Evolutionary conservation across 148 eudicot species (phyloP), one percentile per base, ranked within the genome.

Genomic region (Tetragonia tetragonoides): DNA sequence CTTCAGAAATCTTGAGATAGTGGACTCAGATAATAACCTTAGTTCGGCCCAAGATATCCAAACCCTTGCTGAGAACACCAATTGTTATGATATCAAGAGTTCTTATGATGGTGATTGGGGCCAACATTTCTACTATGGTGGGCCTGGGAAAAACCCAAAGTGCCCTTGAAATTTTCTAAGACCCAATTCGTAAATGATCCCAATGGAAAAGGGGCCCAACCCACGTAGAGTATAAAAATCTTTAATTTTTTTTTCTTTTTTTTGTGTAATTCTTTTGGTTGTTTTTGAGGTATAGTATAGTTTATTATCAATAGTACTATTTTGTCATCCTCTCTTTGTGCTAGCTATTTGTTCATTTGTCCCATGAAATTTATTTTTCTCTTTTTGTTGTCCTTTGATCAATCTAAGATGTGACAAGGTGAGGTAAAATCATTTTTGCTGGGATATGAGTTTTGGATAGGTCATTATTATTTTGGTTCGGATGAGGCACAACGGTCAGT

Each of bases 81-180:
- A 93, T 74, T 96, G 98, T 78, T 96, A 96, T 63, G 81, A 93
- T 66, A 96, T 96, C 77, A 87, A 90, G 78, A 96, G 95, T 67
- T 87, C 87, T 8, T 88, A 83, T 72, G 89, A 86, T 80, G 84
- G 24, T 66, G 87, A 89, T 80, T 96, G 99, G 99, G 99, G 97
- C 46, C 88, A 93, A 5, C 83, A 93, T 80, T 96, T 96, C 78
- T 96, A 91, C 87, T 95, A 87, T 78, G 99, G 99, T 75, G 99
- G 99, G 80, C 97, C 99, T 23, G 99, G 99, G 74, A 90, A 81
- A 79, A 96, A 86, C 83, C 92, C 95, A 24, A 84, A 78, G 0
- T 96, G 99, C 75, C 90, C 84, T 44, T 83, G 60, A 78, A 7
- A 11, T 51, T n/a, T 62, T 21, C 15, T 3, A 74, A 60, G 44